Base-by-base conservation (phyloP, 2,329 filamentous ascomycete genomes). In the Sporothrix variecibatus region DNA sequence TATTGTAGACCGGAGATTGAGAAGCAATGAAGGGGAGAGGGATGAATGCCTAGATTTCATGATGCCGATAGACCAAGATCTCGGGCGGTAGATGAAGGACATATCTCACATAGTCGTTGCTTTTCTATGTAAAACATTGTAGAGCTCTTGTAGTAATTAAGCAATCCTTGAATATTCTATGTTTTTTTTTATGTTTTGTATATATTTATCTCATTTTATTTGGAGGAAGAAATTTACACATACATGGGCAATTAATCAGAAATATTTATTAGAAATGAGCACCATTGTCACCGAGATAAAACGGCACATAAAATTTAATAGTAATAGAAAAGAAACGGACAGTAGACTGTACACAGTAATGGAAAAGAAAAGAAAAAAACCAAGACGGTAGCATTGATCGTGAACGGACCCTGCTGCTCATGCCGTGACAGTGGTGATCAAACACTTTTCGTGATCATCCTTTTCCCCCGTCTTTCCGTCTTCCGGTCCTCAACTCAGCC, bases 361-460 rank as follows among this genome's bases (percentile, higher is more conserved):
- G 5, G 5, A 38, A 11, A 23, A 40, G 23, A 38, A 8, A 43
- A 40, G 11, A 3, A 17, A 23, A 67, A 11, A 20, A 7, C 34
- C 11, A 34, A 9, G 4, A 67, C 17, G 31, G 34, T 67, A 43
- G 62, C 38, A 64, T 23, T 38, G 58, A 20, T 31, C 17, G 34
- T 34, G 58, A 20, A 64, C 34, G 34, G 58, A 40, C 38, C 40
- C 12, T 28, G 11, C 26, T 6, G 38, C 12, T 12, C 38, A 43
- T 67, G 62, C 38, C 62, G 62, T 46, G 62, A 46, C 11, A 49
- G 38, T 46, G 62, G 38, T 28, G 62, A 67, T 67, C 38, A 67
- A 67, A 67, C 62, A 67, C 38, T 4, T 46, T 34, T 64, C 23
- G 26, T 67, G 38, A 43, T 67, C 23, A 67, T 28, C 62, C 23